Conservation (phyloP, 441 rosid genomes). For the Arabidopsis lyrata region DNA sequence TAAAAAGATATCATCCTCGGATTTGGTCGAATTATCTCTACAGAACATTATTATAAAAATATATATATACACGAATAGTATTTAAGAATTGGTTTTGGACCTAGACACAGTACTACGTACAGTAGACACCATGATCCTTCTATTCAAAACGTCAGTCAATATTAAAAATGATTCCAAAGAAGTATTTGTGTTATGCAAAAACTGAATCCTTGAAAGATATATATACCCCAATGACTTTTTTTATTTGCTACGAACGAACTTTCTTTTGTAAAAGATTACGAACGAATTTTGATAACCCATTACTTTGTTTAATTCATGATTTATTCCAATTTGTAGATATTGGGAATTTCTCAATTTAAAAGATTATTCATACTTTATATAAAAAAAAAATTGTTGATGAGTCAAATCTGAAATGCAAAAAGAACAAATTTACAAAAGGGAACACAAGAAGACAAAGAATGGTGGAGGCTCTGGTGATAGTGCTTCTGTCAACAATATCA, state of each 20-base stretch:
- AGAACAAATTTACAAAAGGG: conserved; percentile 12
- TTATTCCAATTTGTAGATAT: conserved; percentile 3
- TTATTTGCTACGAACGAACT: not conserved
- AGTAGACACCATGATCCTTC: conserved; percentile 35
- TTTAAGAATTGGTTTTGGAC: conserved; percentile 28
- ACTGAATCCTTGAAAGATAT: conserved; percentile 2
- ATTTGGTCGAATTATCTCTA: conserved; percentile 26
- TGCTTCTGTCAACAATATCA: conserved; percentile 22
- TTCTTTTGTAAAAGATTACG: not conserved
- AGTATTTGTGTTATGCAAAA: not conserved
- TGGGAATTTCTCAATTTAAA: not conserved
- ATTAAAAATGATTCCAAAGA: conserved; percentile 20
- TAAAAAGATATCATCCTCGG: conserved; percentile 11
- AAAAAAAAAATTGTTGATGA: conserved; percentile 2
- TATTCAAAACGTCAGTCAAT: conserved; percentile 9
- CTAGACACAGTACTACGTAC: conserved; percentile 25
- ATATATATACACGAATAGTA: not conserved
- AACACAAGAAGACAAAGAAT: conserved; percentile 32
- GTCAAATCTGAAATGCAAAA: conserved; percentile 15
- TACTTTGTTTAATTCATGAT: conserved; percentile 3
- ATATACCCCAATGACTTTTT: not conserved
- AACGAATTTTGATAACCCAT: not conserved
- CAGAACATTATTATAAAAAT: conserved; percentile 2
- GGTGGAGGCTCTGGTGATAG: conserved; percentile 43
- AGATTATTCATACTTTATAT: not conserved